Evolutionary conservation across 1,284 basidiomycete genomes (phyloP), one percentile per base, ranked within the genome.

Genomic region (Leccinum insolens): DNA sequence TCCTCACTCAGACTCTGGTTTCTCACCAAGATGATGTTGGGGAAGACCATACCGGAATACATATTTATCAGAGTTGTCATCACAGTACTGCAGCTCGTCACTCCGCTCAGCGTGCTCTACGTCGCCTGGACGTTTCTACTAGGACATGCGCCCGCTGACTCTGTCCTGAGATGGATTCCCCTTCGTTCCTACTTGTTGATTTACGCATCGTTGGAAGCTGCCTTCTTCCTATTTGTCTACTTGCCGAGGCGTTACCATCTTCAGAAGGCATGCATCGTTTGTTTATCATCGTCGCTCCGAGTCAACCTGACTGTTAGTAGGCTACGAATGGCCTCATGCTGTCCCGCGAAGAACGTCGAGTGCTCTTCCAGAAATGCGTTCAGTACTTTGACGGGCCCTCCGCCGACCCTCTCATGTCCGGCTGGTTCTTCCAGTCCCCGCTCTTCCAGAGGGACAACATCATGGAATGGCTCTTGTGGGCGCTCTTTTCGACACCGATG

Each of bases 391-490:
- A 64, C 22, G 4, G 55, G 4, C 15, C 15, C 8, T 73, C 74
- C 39, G 67, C 73, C 25, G 71, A 78, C 28, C 82, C 84, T 69
- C 81, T 84, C 0, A 52, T 52, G 49, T 74, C 80, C 0, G 85
- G 85, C 37, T 91, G 89, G 89, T 89, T 90, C 74, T 76, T 82
- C 22, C 80, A 78, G 2, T 66, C 72, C 9, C 69, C 65, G 2
- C 68, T 74, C 20, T 73, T 87, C 66, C 80, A 79, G 62, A 82
- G 81, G 31, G 80, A 85, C 15, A 88, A 90, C 69, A 77, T 86
- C 61, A 68, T 81, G 5, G 86, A 90, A 63, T 90, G 89, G 89
- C 74, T 90, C n/a, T 77, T 88, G 7, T 90, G 89, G 88, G 86
- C 87, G 0, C 71, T 91, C 20, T 91, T 89, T 75, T 80, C 75